Base-by-base conservation (phyloP, 2,329 filamentous ascomycete species). In the Exophiala mesophila region DNA sequence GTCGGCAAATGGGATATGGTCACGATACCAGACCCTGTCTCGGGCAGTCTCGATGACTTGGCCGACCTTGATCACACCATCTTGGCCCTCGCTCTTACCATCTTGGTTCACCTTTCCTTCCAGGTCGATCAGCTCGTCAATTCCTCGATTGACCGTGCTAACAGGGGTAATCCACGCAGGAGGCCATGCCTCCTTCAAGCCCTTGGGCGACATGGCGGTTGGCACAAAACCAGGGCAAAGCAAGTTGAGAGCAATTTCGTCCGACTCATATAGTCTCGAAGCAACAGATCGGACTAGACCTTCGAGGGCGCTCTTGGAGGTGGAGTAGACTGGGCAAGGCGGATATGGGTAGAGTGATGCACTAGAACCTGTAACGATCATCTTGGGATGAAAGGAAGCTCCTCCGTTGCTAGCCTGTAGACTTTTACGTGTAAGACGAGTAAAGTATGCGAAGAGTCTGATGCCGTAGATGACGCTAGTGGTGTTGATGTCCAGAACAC, bases 321-420 rank as follows among this genome's bases (percentile, higher is more conserved):
- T n/a, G n/a, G n/a, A n/a, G n/a, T n/a, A n/a, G n/a, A n/a, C n/a
- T n/a, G n/a, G n/a, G n/a, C n/a, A n/a, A n/a, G n/a, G n/a, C n/a
- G n/a, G n/a, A n/a, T n/a, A n/a, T n/a, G n/a, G n/a, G 35, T 68
- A 66, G 2, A 74, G 47, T 1, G 58, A 66, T 1, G 66, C 64
- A 44, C 68, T 63, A 44, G 65, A 71, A 2, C 62, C 62, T 1
- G 70, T 73, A 0, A 64, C 61, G 5, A 72, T 57, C 38, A 73
- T 69, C 39, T 59, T 64, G 17, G 33, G 33, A 13, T 36, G 18
- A 19, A 36, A 36, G 8, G 9, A 8, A n/a, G n/a, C n/a, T n/a
- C n/a, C n/a, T 7, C 17, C 17, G 10, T 8, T 15, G 8, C 9
- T 19, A 10, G 10, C 8, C 5, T 8, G 16, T 5, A 5, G 12